Percentiles rank a stretch among this genome's conserved stretches.
phyloP scores from a whole-genome alignment of 345 rosid species.

The Camelina laxa region DNA sequence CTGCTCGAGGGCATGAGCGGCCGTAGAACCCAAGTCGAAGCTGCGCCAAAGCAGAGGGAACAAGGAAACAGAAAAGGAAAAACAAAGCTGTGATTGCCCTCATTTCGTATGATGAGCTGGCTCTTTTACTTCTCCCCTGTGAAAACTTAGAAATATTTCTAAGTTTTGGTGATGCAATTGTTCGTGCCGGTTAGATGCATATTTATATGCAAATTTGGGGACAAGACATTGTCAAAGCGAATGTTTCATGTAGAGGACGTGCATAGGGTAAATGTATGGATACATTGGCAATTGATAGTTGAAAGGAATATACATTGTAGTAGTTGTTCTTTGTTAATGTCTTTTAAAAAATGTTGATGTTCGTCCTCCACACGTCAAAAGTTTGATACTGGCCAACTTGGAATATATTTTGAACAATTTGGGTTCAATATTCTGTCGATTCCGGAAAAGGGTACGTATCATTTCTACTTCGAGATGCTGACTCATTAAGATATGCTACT shows the following conservation, averaged over 20 bases:
- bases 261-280: neutral
- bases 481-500: neutral
- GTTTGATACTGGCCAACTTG: slow-evolving; percentile 26
- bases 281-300: slow-evolving; percentile 1
- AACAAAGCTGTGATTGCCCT: slow-evolving; percentile 24
- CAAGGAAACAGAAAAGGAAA: slow-evolving; percentile 34
- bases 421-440: neutral
- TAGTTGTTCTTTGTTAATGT: slow-evolving; percentile 1
- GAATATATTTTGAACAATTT: slow-evolving; percentile 17
- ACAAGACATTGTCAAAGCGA: slow-evolving; percentile 22
- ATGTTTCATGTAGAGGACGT: slow-evolving; percentile 24
- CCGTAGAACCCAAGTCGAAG: slow-evolving; percentile 59
- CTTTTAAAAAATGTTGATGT: neutral
- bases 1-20: slow-evolving; percentile 62
- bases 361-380: slow-evolving; percentile 32
- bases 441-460: neutral
- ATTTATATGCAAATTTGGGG: slow-evolving; percentile 17
- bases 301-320: neutral
- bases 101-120: slow-evolving; percentile 25
- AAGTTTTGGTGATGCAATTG: slow-evolving; percentile 25
- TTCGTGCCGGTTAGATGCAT: slow-evolving; percentile 5
- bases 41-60: slow-evolving; percentile 50
- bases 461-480: neutral
- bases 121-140: neutral
- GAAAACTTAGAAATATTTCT: neutral